These are phyloP conservation scores for Amaranthus palmeri DNA, from an alignment of 148 eudicot species.

Conservation along the genomic window DNA sequence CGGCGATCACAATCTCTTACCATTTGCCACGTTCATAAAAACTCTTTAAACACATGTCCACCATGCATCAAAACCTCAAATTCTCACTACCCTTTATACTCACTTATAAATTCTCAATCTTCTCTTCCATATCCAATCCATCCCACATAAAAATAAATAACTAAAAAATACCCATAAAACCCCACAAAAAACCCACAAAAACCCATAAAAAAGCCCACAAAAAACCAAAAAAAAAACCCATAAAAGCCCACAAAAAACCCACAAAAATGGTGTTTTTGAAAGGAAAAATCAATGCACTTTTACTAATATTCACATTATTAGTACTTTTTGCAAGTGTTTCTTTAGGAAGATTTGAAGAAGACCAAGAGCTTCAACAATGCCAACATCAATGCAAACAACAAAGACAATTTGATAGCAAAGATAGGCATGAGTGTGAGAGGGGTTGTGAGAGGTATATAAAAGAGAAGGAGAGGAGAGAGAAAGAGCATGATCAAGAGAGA, in stretches of 20 bases:
- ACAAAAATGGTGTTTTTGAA: conserved; percentile 12
- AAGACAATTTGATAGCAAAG: conserved; percentile 16
- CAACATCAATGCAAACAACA: conserved; percentile 40
- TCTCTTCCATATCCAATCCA: not conserved
- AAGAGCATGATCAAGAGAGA: conserved; percentile 14
- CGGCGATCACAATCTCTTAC: conserved; percentile 13
- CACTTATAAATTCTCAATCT: conserved; percentile 16
- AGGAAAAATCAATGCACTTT: conserved; percentile 9
- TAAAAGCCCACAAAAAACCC: too few relatives aligned
- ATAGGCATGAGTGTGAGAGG: conserved; percentile 22
- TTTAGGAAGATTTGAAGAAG: conserved; percentile 18
- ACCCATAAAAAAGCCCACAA: conserved; percentile 20
- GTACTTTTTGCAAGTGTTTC: conserved; percentile 18
- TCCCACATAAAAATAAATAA: conserved; percentile 11
- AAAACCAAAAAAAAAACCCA: not conserved
- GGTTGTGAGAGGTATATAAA: conserved; percentile 25
- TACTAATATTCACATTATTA: conserved; percentile 14
- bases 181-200: conserved; percentile 22
- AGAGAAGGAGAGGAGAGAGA: conserved; percentile 24
- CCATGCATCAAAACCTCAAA: conserved; percentile 18
- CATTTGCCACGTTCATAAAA: conserved; percentile 22
- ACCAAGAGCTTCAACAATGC: conserved; percentile 42
- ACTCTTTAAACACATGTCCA: conserved; percentile 23
- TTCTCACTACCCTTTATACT: conserved; percentile 17
- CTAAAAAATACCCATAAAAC: too few relatives aligned